A percentile compares a stretch with the other conserved stretches of the same genome.
These are phyloP conservation scores for Candida sanyaensis DNA, from an alignment of 1,139 yeast species.

Conservation along the genomic window DNA sequence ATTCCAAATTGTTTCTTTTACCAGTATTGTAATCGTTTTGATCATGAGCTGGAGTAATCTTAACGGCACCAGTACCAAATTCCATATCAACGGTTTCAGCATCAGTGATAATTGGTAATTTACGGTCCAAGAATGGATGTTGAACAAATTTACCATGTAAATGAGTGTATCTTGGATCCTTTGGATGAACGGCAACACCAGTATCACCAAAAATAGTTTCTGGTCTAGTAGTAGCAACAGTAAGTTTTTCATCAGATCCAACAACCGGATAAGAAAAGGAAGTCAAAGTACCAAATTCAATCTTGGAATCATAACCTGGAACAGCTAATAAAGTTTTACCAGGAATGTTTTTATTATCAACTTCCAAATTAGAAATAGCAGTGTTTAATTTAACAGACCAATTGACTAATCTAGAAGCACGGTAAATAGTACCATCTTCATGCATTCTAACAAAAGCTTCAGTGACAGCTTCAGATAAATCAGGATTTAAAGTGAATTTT, in stretches of 20 bases:
- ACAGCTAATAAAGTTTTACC: conserved; percentile 81
- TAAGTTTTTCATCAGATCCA: conserved; percentile 78
- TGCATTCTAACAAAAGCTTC: conserved; percentile 92
- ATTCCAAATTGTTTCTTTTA: conserved; percentile 87
- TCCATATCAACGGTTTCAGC: conserved; percentile 97
- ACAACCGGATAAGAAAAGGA: conserved; percentile 91
- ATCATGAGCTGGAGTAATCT: conserved; percentile 98
- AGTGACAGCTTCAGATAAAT: conserved; percentile 74
- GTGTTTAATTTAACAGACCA: conserved; percentile 97
- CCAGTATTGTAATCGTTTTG: conserved; percentile 96
- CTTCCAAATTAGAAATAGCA: conserved; percentile 94
- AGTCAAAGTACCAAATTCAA: conserved; percentile 95
- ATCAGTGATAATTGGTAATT: conserved; percentile 86
- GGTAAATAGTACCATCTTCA: conserved; percentile 93
- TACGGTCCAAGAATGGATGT: conserved; percentile 88
- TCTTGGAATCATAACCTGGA: conserved; percentile 87
- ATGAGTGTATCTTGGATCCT: conserved; percentile 89
- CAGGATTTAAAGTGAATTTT: conserved; percentile 87
- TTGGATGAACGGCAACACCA: conserved; percentile 96
- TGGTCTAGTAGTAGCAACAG: conserved; percentile 98
- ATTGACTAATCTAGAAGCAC: conserved; percentile 91
- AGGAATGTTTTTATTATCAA: conserved; percentile 84
- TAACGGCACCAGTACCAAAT: conserved; percentile 99
- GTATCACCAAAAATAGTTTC: conserved; percentile 98
- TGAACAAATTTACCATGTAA: conserved; percentile 89